Evolutionary conservation across 257 asterid species (phyloP).

Genomic region (Salvia miltiorrhiza): DNA sequence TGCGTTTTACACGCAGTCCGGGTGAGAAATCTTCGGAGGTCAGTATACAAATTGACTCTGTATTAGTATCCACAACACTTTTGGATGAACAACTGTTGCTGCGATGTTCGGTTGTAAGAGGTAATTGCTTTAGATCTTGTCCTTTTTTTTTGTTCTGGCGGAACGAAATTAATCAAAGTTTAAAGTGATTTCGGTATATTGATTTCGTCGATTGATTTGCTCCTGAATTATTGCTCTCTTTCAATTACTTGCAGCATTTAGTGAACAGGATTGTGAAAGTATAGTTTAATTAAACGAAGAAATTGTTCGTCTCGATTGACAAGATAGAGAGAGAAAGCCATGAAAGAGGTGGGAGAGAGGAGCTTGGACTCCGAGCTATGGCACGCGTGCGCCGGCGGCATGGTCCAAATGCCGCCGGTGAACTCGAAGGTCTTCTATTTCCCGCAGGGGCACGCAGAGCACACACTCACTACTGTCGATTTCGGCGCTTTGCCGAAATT

Average conservation of each 20-base stretch:
- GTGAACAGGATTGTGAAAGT: slow-evolving; percentile 13
- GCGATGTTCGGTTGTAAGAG: slow-evolving; percentile 13
- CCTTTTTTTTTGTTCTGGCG: not conserved
- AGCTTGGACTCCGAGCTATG: slow-evolving; percentile 45
- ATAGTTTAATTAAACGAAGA: slow-evolving; percentile 12
- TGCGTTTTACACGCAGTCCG: slow-evolving; percentile 8
- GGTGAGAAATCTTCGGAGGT: not conserved
- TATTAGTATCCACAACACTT: not conserved
- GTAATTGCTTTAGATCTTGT: slow-evolving; percentile 26
- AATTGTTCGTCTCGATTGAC: not conserved
- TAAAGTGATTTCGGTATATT: slow-evolving; percentile 4
- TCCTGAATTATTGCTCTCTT: slow-evolving; percentile 5
- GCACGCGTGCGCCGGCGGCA: slow-evolving; percentile 59
- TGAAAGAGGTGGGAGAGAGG: slow-evolving; percentile 34
- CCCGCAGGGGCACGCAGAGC: slow-evolving; percentile 62
- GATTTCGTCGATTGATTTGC: not conserved
- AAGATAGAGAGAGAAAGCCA: not conserved
- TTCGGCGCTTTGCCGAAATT: slow-evolving; percentile 40
- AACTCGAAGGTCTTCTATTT: slow-evolving; percentile 48
- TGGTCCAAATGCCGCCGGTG: slow-evolving; percentile 47
- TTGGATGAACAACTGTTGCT: slow-evolving; percentile 12
- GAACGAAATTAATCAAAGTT: not conserved
- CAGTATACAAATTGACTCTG: not conserved
- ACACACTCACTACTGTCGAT: slow-evolving; percentile 37
- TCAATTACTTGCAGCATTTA: slow-evolving; percentile 27